Conservation (phyloP, 116 monocot genomes). For the Trichopus zeylanicus region DNA sequence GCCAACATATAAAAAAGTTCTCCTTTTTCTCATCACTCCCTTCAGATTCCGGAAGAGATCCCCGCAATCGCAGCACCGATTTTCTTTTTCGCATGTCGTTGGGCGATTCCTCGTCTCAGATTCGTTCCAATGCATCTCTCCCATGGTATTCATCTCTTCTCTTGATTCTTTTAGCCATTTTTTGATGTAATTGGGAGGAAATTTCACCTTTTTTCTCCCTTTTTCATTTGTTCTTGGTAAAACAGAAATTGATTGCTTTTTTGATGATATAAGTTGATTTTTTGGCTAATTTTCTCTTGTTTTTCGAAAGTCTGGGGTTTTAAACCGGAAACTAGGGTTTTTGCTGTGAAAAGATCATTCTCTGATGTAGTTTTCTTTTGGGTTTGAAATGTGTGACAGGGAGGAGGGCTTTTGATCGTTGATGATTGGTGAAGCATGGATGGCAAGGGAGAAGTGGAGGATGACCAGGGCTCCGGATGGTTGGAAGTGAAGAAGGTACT, state of each 20-base stretch:
- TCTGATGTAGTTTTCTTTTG: background rate
- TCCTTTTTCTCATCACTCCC: background rate
- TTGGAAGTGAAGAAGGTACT: conserved; percentile 61
- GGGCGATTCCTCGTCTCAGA: background rate
- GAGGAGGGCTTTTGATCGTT: background rate
- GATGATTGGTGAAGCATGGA: conserved; percentile 24
- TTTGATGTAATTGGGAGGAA: background rate
- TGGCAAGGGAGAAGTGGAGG: conserved; percentile 15
- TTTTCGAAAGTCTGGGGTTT: background rate
- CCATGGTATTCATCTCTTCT: background rate
- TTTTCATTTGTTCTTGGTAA: no score
- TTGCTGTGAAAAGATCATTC: background rate
- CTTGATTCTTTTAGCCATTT: background rate
- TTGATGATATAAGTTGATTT: background rate
- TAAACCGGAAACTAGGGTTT: background rate
- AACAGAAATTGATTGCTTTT: background rate
- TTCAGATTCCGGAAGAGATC: background rate
- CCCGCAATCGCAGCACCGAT: background rate
- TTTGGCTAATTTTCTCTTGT: background rate
- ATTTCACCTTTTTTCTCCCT: background rate
- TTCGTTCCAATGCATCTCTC: background rate
- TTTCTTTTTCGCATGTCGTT: background rate
- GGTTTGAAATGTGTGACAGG: background rate
- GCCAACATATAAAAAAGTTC: background rate
- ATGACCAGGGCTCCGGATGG: conserved; percentile 60